Conservation (phyloP, 306 rosid genomes). For the Prunus davidiana region DNA sequence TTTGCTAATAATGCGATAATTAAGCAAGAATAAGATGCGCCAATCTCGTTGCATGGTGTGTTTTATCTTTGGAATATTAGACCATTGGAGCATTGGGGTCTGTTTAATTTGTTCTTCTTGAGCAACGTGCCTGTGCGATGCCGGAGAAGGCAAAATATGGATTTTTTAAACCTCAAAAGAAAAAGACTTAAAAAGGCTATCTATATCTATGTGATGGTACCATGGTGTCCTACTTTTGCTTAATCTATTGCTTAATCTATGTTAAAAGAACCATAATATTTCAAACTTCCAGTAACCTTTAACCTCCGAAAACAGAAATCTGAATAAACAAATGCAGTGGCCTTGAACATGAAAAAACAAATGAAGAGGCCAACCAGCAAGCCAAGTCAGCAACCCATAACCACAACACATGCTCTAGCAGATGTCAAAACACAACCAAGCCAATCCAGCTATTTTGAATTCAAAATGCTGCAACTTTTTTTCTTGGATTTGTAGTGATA, state of each 20-base stretch:
- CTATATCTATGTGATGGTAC: constrained; percentile 1
- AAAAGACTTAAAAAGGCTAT: background rate
- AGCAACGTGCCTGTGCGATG: background rate
- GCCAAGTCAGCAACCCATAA: constrained; percentile 5
- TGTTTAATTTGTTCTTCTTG: background rate
- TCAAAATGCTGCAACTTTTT: background rate
- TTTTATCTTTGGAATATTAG: background rate
- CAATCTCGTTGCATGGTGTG: constrained; percentile 3
- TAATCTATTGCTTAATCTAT: background rate
- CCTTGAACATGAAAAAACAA: background rate
- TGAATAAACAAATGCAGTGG: too few species aligned
- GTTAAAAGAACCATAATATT: background rate
- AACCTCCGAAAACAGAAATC: too few species aligned
- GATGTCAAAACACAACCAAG: background rate
- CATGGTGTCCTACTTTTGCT: background rate
- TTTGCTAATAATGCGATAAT: background rate
- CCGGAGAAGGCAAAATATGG: background rate
- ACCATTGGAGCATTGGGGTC: background rate
- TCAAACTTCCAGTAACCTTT: background rate
- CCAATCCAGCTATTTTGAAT: background rate
- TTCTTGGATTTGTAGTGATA: background rate
- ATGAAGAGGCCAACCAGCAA: background rate
- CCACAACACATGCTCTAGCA: constrained; percentile 1
- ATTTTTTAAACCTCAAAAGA: background rate
- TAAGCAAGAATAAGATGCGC: background rate